Evolutionary conservation across 2,329 filamentous ascomycete genomes (phyloP), one percentile per base, ranked within the genome.

Genomic region (Phoma sp.): DNA sequence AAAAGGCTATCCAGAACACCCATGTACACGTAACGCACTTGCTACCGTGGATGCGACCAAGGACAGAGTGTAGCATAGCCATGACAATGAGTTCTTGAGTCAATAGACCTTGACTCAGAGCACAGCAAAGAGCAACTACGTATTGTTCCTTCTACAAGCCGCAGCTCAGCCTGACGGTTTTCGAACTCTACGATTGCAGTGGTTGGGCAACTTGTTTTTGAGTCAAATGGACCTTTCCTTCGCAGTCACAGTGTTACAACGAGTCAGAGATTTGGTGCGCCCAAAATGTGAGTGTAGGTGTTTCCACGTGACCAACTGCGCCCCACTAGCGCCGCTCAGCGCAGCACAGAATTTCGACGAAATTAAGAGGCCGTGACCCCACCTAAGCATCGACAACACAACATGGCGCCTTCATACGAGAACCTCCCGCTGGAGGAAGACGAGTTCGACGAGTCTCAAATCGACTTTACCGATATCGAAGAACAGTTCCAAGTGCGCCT

Each of bases 401-500:
- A 77, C 80, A 97, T 97, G 93, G 92, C 93, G 78, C 89, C 90
- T 67, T 92, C 91, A 75, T 98, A 96, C 79, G 91, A 96, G 74
- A 90, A 92, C 72, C 84, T 98, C 74, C 89, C 90, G 47, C 74
- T 79, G 77, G 92, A 96, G 77, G 91, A 93, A 70, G 91, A 96
- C 76, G 88, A 93, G 77, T 92, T 95, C 71, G 93, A 96, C 75
- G 89, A 95, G 79, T 89, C 93, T 74, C 92, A 97, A 76, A 89
- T 98, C 77, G 93, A 98, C 76, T 92, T 96, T 76, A 93, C 91
- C 67, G 93, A 99, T 80, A 84, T 99, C 66, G 86, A 88, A 76
- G 93, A 96, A 77, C 92, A 96, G 78, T 97, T 93, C 76, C 92
- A 98, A 79, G 93, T 98, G 60, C 91, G 93, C 75, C 84, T 98